Evolutionary conservation across 192 early-diverging fungal genomes (phyloP), one percentile per base, ranked within the genome.

Genomic region (Tieghemiomyces parasiticus): DNA sequence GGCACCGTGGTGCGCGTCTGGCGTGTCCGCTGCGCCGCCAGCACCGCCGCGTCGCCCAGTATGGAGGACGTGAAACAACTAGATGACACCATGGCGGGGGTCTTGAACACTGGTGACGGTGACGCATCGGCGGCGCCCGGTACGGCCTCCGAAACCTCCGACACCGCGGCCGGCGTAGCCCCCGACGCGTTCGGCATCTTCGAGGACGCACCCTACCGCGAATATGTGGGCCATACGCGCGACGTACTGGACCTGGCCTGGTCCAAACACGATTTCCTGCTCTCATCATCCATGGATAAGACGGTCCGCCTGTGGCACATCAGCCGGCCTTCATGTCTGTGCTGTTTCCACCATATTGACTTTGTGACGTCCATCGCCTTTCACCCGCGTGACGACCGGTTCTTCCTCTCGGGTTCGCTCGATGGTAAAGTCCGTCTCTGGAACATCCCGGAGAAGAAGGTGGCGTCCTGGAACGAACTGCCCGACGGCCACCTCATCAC

Each of bases 251-350:
- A 79, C 49, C 69, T 85, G 44, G 73, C 78, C 47, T 85, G 83
- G 83, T 83, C 80, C 58, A 83, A 81, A 61, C 84, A 86, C 69
- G 79, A 82, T 19, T 93, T 93, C 63, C 63, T 95, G 8, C 67
- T 90, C 30, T 85, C 86, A 9, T 80, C 86, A 20, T 89, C 86
- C 13, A 78, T 85, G 72, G 92, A 94, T 65, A 81, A 81, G 54
- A 89, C 85, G 0, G 90, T 95, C 31, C 76, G 89, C 22, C 66
- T 95, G 61, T 95, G 87, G 88, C 89, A 95, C 66, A 67, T 86
- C 22, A 77, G 74, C 31, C 72, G 79, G 25, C 67, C 74, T 34
- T 81, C 80, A 51, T 91, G 88, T 58, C 70, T 95, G 44, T 88
- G 87, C 65, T 76, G 81, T 4, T 90, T 95, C 62, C 68, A 74